Conservation (phyloP, 164 flowering plant species). For the Piper betle region DNA sequence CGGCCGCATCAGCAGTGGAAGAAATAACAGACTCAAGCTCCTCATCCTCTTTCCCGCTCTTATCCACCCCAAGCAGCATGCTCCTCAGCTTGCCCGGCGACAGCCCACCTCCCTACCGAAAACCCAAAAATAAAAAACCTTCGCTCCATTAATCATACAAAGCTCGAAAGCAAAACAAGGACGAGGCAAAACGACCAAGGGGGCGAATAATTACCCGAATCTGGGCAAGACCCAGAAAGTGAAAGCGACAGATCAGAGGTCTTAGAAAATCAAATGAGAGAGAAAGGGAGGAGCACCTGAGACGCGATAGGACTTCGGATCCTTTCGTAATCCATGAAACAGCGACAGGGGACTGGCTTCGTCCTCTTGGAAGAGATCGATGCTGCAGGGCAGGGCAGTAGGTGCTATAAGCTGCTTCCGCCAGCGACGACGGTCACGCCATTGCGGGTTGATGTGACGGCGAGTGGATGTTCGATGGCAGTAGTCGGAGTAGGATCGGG, state of each 20-base stretch:
- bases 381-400: no score
- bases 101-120: slow-evolving; percentile 40
- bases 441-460: no score
- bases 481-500: no score
- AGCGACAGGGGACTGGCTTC: no score
- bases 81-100: slow-evolving; percentile 69
- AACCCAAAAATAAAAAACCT: background rate
- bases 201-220: background rate
- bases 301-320: slow-evolving; percentile 26
- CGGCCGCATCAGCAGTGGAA: no score
- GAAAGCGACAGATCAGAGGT: slow-evolving; percentile 1
- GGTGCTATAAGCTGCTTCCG: no score
- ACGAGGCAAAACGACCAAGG: slow-evolving; percentile 1
- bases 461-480: no score
- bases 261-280: background rate
- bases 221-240: background rate
- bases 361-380: no score
- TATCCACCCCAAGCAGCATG: slow-evolving; percentile 54
- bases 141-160: background rate
- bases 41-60: slow-evolving; percentile 50
- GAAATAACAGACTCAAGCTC: slow-evolving; percentile 22
- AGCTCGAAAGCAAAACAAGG: background rate
- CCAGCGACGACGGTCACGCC: no score
- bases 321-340: slow-evolving; percentile 34
- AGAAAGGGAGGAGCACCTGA: slow-evolving; percentile 2